A percentile compares a stretch with the other conserved stretches of the same genome.
Conservation (phyloP, 1,284 basidiomycete species). For the Butyriboletus appendiculatus region DNA sequence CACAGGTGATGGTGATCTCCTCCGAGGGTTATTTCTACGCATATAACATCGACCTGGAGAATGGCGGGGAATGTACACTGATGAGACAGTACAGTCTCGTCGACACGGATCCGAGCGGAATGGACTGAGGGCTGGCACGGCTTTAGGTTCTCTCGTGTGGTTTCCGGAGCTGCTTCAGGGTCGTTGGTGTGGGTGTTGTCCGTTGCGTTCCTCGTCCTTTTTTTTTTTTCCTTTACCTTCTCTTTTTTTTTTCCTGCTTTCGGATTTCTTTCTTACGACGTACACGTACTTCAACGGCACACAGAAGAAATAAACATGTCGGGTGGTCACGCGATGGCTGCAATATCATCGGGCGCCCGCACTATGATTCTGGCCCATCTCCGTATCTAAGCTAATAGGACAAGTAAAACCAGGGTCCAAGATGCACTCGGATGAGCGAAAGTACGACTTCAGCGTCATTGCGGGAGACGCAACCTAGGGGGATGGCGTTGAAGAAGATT, state of each 20-base stretch:
- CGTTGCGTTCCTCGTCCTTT: background rate
- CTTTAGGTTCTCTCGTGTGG: background rate
- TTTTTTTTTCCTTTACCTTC: background rate
- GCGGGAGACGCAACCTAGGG: too few species aligned
- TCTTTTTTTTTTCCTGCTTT: background rate
- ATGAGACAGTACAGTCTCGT: conserved; percentile 88
- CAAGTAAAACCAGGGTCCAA: too few species aligned
- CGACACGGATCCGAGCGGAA: conserved; percentile 29
- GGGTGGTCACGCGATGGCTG: background rate
- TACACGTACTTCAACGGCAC: background rate
- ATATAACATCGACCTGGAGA: conserved; percentile 95
- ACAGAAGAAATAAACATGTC: background rate
- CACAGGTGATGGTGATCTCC: conserved; percentile 96
- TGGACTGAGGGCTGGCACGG: conserved; percentile 21
- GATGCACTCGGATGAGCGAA: too few species aligned
- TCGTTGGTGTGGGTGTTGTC: background rate
- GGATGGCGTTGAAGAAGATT: too few species aligned
- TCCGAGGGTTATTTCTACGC: conserved; percentile 96
- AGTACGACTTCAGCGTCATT: too few species aligned
- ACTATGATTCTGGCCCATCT: too few species aligned
- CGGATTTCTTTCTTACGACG: background rate
- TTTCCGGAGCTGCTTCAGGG: background rate
- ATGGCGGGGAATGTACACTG: conserved; percentile 93
- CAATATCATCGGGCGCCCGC: background rate
- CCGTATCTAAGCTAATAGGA: too few species aligned